phyloP scores from a whole-genome alignment of 495 filamentous ascomycete genomes.

The Tuber indicum region DNA sequence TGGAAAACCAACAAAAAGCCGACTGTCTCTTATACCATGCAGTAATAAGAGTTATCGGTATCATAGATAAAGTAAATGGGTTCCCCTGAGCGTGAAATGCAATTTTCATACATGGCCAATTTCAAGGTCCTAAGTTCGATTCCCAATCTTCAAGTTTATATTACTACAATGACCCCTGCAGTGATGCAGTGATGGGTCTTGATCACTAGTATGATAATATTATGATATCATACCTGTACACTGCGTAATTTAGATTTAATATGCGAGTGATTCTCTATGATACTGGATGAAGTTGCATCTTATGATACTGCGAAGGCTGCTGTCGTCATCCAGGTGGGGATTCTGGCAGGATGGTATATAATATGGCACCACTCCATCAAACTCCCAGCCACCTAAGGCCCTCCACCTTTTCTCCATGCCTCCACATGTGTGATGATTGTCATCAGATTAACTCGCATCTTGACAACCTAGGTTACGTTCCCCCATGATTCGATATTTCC shows the following conservation, averaged over 20 bases:
- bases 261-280: neutral
- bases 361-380: neutral
- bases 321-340: neutral
- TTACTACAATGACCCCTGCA: no score
- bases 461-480: neutral
- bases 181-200: no score
- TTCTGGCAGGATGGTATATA: neutral
- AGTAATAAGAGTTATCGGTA: no score
- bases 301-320: neutral
- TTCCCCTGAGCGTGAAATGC: no score
- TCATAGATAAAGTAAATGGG: no score
- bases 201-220: no score
- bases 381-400: neutral
- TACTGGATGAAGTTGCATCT: neutral
- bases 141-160: no score
- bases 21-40: no score
- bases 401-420: neutral
- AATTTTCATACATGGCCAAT: no score
- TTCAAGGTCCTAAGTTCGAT: no score
- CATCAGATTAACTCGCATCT: neutral
- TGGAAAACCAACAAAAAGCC: no score
- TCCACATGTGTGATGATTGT: neutral
- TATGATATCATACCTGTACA: no score
- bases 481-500: neutral
- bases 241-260: neutral